Conservation (phyloP, 2,329 filamentous ascomycete genomes). For the Niveomyces coronatus region DNA sequence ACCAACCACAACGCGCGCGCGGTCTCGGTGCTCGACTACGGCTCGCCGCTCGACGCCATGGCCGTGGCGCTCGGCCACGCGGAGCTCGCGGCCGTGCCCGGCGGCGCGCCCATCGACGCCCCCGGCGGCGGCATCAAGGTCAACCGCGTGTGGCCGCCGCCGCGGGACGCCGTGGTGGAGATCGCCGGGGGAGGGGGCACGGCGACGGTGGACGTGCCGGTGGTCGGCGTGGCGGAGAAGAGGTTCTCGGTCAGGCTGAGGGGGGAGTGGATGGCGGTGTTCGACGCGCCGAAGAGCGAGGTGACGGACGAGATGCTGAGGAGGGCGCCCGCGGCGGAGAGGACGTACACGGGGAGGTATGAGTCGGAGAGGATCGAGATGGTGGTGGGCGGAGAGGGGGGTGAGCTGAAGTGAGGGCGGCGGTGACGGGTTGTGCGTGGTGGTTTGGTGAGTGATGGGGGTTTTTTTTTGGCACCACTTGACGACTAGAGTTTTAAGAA, state of each 20-base stretch:
- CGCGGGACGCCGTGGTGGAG: conserved; percentile 21
- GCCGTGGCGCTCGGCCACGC: conserved; percentile 26
- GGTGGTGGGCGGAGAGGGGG: not conserved
- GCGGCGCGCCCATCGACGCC: conserved; percentile 17
- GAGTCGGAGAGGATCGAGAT: conserved; percentile 2
- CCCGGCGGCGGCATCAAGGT: conserved; percentile 21
- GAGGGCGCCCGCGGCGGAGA: not conserved
- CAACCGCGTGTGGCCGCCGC: conserved; percentile 26
- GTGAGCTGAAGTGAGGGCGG: conserved; percentile 3
- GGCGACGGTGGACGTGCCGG: conserved; percentile 20
- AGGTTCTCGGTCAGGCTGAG: conserved; percentile 21
- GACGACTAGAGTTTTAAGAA: too few species aligned
- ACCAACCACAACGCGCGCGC: conserved; percentile 25
- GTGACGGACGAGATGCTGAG: conserved; percentile 10
- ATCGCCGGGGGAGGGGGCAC: conserved; percentile 24
- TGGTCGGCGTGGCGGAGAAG: conserved; percentile 20
- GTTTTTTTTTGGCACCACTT: too few species aligned
- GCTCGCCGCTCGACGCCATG: conserved; percentile 28
- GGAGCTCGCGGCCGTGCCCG: conserved; percentile 21
- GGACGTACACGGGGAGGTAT: conserved; percentile 1
- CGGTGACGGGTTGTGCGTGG: too few species aligned
- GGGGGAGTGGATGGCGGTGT: conserved; percentile 28
- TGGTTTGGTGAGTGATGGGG: too few species aligned
- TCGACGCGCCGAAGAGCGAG: conserved; percentile 17
- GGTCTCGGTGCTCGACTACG: conserved; percentile 28